Base-by-base conservation (phyloP, 2,329 filamentous ascomycete genomes). In the Curvularia sp. region DNA sequence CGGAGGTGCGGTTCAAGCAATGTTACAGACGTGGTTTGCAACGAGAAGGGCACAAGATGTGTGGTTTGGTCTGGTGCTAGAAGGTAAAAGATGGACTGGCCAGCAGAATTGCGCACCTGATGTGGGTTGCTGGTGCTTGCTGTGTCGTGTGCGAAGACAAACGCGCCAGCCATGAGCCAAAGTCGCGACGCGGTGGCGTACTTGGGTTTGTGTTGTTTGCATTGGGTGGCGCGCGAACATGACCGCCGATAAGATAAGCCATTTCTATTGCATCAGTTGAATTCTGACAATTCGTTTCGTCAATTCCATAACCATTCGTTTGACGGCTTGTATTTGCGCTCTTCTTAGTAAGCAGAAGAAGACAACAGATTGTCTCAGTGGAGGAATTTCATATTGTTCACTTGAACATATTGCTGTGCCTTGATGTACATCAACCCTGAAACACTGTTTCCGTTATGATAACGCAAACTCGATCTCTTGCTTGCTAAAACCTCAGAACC, bases 131-230 rank as follows among this genome's bases (percentile, higher is more conserved):
- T 64, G 66, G 60, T 63, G 69, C 66, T 75, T 73, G 71, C 71
- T 72, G 64, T 71, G 64, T 65, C 61, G 58, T 60, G 48, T 59
- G 55, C 58, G 64, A 62, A 53, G 64, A 61, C 64, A 67, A 58
- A 62, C 62, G 57, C 22, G 62, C 64, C 51, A 58, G 30, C 61
- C 64, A 70, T 64, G 54, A 58, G 58, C 50, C 54, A 56, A 50
- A 60, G 31, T 64, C 58, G 56, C 57, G 61, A 49, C 46, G 42
- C 44, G 50, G 49, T 20, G 55, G 46, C 58, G 65, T 31, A 10
- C 28, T 8, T 24, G 31, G n/a, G 51, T 74, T 74, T 73, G 71
- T 64, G 66, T 68, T 71, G 71, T 74, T 74, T 73, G 70, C 67
- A 70, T 55, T 18, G 8, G 30, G 15, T 31, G 26, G 26, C 42